Base-by-base conservation (phyloP, 257 asterid species). In the Solanum verrucosum region DNA sequence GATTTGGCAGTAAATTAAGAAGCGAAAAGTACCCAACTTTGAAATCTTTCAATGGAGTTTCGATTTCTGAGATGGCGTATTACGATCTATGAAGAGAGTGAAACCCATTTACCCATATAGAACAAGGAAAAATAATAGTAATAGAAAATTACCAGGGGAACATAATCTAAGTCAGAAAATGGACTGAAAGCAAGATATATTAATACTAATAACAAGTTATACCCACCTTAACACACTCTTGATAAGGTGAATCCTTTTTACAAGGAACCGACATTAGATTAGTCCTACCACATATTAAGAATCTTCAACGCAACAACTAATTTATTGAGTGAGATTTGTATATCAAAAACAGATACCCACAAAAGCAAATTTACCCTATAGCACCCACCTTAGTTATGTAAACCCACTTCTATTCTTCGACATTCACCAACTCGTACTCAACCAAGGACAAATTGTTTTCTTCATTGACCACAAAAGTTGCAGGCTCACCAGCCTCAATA, bases 361-460 rank as follows among this genome's bases (percentile, higher is more conserved):
- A 86, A 87, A 88, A 87, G 83, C 70, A 87, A 83, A 75, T 35
- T 59, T 87, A 86, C 86, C 87, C 87, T 79, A 92, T 81, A 68
- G 77, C 88, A 88, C 59, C 86, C 85, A 63, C 77, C 67, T 83
- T 65, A 85, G 74, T 87, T 82, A 34, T 71, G 87, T 84, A 35
- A 81, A 34, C 35, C 77, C 87, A 71, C 52, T 70, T 73, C 59
- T 72, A 86, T 88, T 93, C 95, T 23, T 13, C 93, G 9, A 92
- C 94, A 87, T 90, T 94, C 90, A 95, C 98, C 94, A 94, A 87
- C 92, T 95, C 98, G 27, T 95, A 95, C 90, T 95, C 98, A 7
- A 95, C 93, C 78, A 95, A 89, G 68, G 98, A 95, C 33, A 95
- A 87, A 88, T 95, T 94, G 92, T 94, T 95, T 82, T 93, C 98